Evolutionary conservation across 2,329 filamentous ascomycete species (phyloP).

Genomic region (Fusarium oxysporum): DNA sequence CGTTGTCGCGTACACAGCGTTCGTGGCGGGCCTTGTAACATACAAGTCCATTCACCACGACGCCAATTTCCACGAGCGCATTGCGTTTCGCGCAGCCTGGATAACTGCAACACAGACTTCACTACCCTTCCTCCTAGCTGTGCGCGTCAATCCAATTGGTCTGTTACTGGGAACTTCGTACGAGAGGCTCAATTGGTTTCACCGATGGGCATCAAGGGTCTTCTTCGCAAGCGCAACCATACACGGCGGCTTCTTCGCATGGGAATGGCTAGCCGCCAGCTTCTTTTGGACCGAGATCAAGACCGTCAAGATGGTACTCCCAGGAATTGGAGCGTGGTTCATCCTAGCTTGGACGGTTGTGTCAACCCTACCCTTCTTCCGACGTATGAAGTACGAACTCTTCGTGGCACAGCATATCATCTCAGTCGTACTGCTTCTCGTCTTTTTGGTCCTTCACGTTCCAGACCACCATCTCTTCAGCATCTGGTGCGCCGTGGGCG

Average conservation of each 20-base stretch:
- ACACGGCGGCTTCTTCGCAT: constrained; percentile 41
- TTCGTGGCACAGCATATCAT: constrained; percentile 46
- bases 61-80: constrained; percentile 42
- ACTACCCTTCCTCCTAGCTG: constrained; percentile 40
- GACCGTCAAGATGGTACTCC: constrained; percentile 44
- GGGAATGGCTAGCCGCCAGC: constrained; percentile 40
- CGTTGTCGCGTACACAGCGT: constrained; percentile 33
- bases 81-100: constrained; percentile 45
- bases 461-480: constrained; percentile 45
- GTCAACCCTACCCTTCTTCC: constrained; percentile 40
- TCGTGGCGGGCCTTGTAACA: constrained; percentile 39
- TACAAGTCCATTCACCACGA: constrained; percentile 45
- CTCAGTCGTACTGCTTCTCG: constrained; percentile 38
- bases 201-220: constrained; percentile 41
- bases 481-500: constrained; percentile 45
- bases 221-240: constrained; percentile 43
- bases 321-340: constrained; percentile 44
- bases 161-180: constrained; percentile 42
- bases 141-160: constrained; percentile 41
- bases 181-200: constrained; percentile 44
- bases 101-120: constrained; percentile 42
- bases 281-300: constrained; percentile 45
- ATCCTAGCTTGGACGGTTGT: constrained; percentile 42
- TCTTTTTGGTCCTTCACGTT: constrained; percentile 42
- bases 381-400: constrained; percentile 45